A percentile compares a stretch with the other conserved stretches of the same genome.
Conservation (phyloP, 768 basidiomycete genomes). For the Kwoniella heveanensis region DNA sequence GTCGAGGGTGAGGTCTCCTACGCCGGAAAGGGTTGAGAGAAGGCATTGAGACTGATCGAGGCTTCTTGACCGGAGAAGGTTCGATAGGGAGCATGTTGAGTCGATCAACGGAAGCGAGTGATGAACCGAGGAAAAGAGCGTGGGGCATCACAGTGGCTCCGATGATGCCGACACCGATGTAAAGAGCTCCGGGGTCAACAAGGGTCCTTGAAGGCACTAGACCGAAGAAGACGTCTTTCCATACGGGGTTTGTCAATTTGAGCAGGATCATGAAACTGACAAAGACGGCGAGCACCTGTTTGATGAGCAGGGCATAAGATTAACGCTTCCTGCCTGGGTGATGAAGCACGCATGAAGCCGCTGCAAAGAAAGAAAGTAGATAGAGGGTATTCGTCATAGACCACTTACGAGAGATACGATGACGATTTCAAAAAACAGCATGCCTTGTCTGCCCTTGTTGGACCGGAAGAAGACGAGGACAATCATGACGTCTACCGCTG, state of each 20-base stretch:
- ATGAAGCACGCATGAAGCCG: too few relatives aligned
- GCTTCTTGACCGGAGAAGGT: slow-evolving; percentile 14
- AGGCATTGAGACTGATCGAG: slow-evolving; percentile 25
- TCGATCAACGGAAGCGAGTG: slow-evolving; percentile 80
- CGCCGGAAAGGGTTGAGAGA: slow-evolving; percentile 21
- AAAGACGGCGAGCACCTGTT: slow-evolving; percentile 66
- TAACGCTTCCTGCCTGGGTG: too few relatives aligned
- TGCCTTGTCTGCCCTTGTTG: slow-evolving; percentile 51
- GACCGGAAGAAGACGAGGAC: slow-evolving; percentile 56
- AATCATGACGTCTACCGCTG: slow-evolving; percentile 54
- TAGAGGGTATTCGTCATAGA: too few relatives aligned
- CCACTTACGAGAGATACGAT: slow-evolving; percentile 51
- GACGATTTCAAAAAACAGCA: slow-evolving; percentile 55
- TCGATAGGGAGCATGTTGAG: slow-evolving; percentile 56
- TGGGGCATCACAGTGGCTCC: slow-evolving; percentile 90
- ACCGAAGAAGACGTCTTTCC: slow-evolving; percentile 73
- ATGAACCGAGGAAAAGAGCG: slow-evolving; percentile 83
- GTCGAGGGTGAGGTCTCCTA: slow-evolving; percentile 2
- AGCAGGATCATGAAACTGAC: slow-evolving; percentile 78
- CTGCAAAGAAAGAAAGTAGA: background rate
- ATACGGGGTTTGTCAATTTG: slow-evolving; percentile 68
- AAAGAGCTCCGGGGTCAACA: slow-evolving; percentile 55
- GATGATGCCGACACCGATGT: slow-evolving; percentile 52
- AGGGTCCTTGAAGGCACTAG: slow-evolving; percentile 68
- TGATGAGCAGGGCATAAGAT: too few relatives aligned